Conservation (phyloP, 345 rosid species). For the Eucalyptus marginata region DNA sequence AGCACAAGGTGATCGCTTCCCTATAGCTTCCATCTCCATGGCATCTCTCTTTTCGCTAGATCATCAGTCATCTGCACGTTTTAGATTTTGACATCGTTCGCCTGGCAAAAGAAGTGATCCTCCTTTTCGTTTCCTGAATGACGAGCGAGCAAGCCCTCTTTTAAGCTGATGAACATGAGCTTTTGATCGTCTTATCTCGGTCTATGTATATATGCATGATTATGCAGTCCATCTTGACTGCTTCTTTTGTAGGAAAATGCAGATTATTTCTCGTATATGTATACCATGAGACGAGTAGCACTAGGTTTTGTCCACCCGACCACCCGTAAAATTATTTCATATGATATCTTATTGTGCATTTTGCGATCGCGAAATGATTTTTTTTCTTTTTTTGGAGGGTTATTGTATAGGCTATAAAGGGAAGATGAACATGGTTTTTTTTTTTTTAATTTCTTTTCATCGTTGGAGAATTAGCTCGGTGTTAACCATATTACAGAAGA, state of each 20-base stretch:
- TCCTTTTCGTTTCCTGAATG: background rate
- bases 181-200: background rate
- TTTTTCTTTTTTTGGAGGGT: background rate
- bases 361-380: background rate
- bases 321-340: background rate
- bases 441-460: background rate
- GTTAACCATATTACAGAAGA: background rate
- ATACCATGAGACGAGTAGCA: background rate
- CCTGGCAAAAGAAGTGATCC: background rate
- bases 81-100: background rate
- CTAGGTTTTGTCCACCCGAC: background rate
- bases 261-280: background rate
- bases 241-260: background rate
- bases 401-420: background rate
- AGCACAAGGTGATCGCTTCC: background rate
- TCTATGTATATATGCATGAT: background rate
- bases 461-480: background rate
- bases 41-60: background rate
- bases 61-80: background rate
- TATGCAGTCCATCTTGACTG: background rate
- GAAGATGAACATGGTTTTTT: background rate
- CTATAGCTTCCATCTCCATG: background rate
- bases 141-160: background rate
- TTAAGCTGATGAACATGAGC: background rate
- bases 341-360: background rate